Evolutionary conservation across 2,329 filamentous ascomycete genomes (phyloP).

Genomic region (Metarhizium album): DNA sequence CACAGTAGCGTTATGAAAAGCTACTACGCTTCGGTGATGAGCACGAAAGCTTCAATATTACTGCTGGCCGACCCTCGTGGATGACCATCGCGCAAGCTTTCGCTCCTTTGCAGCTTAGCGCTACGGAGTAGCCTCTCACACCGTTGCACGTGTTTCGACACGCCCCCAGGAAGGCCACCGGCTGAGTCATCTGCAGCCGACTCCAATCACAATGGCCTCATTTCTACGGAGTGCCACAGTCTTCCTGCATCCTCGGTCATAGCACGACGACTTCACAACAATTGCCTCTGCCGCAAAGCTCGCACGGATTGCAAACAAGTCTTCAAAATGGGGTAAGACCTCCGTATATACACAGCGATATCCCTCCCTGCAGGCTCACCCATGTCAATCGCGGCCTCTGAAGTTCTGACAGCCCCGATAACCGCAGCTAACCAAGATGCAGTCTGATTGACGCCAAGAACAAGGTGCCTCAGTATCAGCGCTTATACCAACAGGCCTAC

Average conservation of each 20-base stretch:
- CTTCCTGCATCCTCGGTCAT: constrained; percentile 17
- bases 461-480: constrained; percentile 65
- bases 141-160: not conserved
- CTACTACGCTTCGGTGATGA: not conserved
- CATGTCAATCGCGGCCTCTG: not conserved
- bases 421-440: constrained; percentile 6
- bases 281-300: constrained; percentile 13
- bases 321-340: constrained; percentile 31
- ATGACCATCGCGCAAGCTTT: not conserved
- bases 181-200: constrained; percentile 25
- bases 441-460: constrained; percentile 63
- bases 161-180: constrained; percentile 1
- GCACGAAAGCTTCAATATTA: not conserved
- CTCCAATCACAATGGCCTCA: constrained; percentile 28
- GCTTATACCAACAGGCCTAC: constrained; percentile 64
- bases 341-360: too few relatives aligned
- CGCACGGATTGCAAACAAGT: constrained; percentile 14
- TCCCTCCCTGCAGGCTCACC: not conserved
- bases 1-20: not conserved
- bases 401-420: constrained; percentile 3
- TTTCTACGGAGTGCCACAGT: constrained; percentile 19
- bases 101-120: not conserved
- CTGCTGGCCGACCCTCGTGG: not conserved
- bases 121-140: not conserved
- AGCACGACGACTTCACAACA: constrained; percentile 16